phyloP scores from a whole-genome alignment of 768 basidiomycete genomes.

The Termitomyces sp. region DNA sequence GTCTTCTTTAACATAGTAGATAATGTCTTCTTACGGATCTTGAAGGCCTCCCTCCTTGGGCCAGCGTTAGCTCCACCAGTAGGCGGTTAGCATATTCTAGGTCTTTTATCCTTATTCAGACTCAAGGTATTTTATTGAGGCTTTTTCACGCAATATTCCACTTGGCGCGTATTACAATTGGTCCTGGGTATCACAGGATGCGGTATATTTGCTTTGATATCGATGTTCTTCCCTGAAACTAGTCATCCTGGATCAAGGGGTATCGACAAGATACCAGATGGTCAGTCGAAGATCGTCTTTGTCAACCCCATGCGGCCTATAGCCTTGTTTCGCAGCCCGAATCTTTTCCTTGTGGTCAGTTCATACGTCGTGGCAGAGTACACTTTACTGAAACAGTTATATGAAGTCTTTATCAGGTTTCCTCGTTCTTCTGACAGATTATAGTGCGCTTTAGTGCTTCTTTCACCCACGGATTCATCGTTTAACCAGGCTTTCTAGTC shows the following conservation, averaged over 20 bases:
- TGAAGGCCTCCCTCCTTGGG: conserved; percentile 51
- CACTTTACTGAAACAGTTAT: not conserved
- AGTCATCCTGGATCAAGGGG: conserved; percentile 57
- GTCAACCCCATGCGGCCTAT: conserved; percentile 60
- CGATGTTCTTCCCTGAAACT: conserved; percentile 61
- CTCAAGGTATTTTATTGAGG: conserved; percentile 27
- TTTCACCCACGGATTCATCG: conserved; percentile 15
- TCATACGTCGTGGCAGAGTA: not conserved
- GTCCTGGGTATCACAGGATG: conserved; percentile 39
- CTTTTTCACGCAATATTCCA: conserved; percentile 52
- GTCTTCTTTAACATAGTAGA: not conserved
- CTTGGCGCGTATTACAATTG: conserved; percentile 63
- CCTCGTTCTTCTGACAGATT: conserved; percentile 34
- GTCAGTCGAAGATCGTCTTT: conserved; percentile 33
- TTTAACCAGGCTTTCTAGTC: conserved; percentile 31
- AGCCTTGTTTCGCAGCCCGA: conserved; percentile 54
- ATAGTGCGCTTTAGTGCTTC: conserved; percentile 29
- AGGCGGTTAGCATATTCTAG: conserved; percentile 37
- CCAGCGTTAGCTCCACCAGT: conserved; percentile 58
- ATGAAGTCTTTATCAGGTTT: conserved; percentile 28
- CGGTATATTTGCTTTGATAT: conserved; percentile 35
- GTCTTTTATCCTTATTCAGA: not conserved
- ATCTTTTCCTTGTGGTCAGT: conserved; percentile 52
- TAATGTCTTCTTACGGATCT: not conserved
- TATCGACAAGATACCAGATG: conserved; percentile 40